Percentiles rank a stretch among this genome's conserved stretches.
Evolutionary conservation across 441 rosid species (phyloP).

Genomic region (Pelargonium citronellum): DNA sequence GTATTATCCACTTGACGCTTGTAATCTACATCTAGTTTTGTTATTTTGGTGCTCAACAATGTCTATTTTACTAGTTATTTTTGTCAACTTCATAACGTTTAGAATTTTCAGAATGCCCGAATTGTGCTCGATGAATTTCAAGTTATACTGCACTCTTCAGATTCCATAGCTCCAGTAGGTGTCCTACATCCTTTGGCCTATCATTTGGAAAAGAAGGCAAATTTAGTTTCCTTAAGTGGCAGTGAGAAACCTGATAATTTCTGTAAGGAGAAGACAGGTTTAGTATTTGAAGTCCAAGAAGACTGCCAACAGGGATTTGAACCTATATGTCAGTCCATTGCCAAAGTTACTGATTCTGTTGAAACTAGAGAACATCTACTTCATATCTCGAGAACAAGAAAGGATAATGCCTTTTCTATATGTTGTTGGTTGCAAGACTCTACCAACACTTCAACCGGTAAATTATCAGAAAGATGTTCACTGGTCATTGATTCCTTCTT

Average conservation of each 20-base stretch:
- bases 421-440: conserved; percentile 76
- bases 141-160: conserved; percentile 68
- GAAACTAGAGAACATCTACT: conserved; percentile 39
- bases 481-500: conserved; percentile 9
- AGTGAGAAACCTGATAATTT: conserved; percentile 21
- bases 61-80: conserved; percentile 1
- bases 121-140: conserved; percentile 74
- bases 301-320: conserved; percentile 35
- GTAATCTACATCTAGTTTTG: not conserved
- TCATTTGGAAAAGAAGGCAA: conserved; percentile 63
- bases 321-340: conserved; percentile 25
- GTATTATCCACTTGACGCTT: not conserved
- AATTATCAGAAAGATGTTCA: conserved; percentile 11
- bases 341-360: conserved; percentile 32
- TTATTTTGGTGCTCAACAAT: not conserved
- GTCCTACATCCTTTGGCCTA: conserved; percentile 69
- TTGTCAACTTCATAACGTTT: conserved; percentile 26
- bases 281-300: conserved; percentile 58
- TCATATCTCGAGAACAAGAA: conserved; percentile 43
- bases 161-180: conserved; percentile 89
- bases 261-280: conserved; percentile 31
- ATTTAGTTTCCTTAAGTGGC: conserved; percentile 22
- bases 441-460: conserved; percentile 50
- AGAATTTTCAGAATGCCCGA: conserved; percentile 58
- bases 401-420: conserved; percentile 53